Conservation (phyloP, 2,329 filamentous ascomycete species). For the Cladosporium halotolerans region DNA sequence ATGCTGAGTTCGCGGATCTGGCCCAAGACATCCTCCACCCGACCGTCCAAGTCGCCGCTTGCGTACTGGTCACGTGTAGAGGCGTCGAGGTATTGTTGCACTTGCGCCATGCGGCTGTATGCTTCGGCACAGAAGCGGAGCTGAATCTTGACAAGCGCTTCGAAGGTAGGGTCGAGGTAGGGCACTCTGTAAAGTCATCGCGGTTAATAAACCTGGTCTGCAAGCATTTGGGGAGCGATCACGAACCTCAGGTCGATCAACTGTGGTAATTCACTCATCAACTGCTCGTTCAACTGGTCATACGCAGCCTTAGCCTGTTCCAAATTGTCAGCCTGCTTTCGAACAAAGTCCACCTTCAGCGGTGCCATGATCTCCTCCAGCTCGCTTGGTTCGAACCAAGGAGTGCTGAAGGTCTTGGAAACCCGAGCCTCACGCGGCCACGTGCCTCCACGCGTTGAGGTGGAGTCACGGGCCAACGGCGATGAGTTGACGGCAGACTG, state of each 20-base stretch:
- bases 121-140: slow-evolving; percentile 95
- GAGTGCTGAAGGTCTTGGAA: slow-evolving; percentile 12
- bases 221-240: neutral
- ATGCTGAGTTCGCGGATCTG: slow-evolving; percentile 97
- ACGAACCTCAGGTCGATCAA: slow-evolving; percentile 76
- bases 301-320: slow-evolving; percentile 71
- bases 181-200: slow-evolving; percentile 52
- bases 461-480: neutral
- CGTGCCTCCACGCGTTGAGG: slow-evolving; percentile 13
- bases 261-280: slow-evolving; percentile 87
- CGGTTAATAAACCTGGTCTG: too few species aligned
- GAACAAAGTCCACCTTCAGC: slow-evolving; percentile 23
- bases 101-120: slow-evolving; percentile 96
- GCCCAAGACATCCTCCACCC: slow-evolving; percentile 92
- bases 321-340: slow-evolving; percentile 26
- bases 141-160: slow-evolving; percentile 98
- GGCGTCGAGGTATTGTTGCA: slow-evolving; percentile 84
- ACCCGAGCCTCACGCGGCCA: neutral
- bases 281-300: slow-evolving; percentile 94
- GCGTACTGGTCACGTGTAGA: slow-evolving; percentile 96
- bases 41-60: slow-evolving; percentile 79
- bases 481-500: neutral
- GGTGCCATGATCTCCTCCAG: slow-evolving; percentile 29
- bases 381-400: slow-evolving; percentile 29
- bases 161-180: slow-evolving; percentile 93